Base-by-base conservation (phyloP, 202 grass and related monocot species). In the Carex arenaria region DNA sequence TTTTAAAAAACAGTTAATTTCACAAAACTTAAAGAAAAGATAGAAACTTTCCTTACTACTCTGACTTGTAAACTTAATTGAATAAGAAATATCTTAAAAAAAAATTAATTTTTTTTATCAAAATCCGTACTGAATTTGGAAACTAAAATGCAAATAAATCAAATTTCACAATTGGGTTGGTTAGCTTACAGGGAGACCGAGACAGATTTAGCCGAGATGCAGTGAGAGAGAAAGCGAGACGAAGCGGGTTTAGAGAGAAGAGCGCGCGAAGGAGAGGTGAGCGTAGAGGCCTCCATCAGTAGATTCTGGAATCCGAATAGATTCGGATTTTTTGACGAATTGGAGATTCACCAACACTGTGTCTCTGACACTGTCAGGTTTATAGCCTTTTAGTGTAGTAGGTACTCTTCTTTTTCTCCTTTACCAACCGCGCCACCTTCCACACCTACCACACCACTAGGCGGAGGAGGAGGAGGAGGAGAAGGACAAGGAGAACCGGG, bases 161-260 rank as follows among this genome's bases (percentile, higher is more conserved):
- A 9, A 64, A 30, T 28, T 31, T 32, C 5, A 38, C 4, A 42
- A 40, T 10, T 68, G 14, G 32, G 42, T 73, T 51, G 2, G 69
- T 52, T 6, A 76, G 43, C 85, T 91, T 88, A 91, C 92, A 30
- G 89, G 84, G 84, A 72, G 61, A 92, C 90, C 73, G 84, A 92
- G 84, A 87, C 47, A 75, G 84, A 84, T 31, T 22, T 61, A 32
- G 80, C 9, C 72, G 61, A 69, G 2, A 47, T 82, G 51, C 63
- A 85, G 22, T 13, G 83, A 61, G 80, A 88, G 72, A 36, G 85
- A 83, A 11, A 78, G 49, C 13, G 78, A 56, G 32, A 61, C 43
- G 81, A 78, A 17, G 47, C 78, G 43, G 8, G 75, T 30, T 64
- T 57, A 32, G 65, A 13, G 76, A 80, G 52, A n/a, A 51, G 22